Evolutionary conservation across 495 filamentous ascomycete species (phyloP).

Genomic region (Daldinia vernicosa): DNA sequence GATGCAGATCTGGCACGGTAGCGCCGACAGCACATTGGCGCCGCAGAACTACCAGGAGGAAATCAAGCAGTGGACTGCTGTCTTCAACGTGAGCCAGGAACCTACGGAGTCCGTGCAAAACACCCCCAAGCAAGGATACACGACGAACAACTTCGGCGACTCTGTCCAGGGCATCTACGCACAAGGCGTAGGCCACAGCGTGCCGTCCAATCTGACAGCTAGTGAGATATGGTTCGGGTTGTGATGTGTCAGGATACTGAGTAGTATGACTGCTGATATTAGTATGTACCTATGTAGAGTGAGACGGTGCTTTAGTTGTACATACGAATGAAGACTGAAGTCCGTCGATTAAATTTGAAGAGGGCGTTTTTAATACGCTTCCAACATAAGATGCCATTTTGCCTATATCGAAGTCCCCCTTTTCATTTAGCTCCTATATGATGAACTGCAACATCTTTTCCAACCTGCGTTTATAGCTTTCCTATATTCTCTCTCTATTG

Average conservation of each 20-base stretch:
- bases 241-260: conserved; percentile 14
- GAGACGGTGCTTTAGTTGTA: background rate
- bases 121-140: conserved; percentile 49
- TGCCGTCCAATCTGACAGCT: conserved; percentile 50
- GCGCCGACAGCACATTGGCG: conserved; percentile 54
- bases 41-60: conserved; percentile 59
- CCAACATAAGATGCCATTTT: background rate
- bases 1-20: conserved; percentile 67
- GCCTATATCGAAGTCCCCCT: background rate
- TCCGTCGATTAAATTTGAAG: background rate
- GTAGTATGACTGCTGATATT: background rate
- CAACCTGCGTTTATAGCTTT: background rate
- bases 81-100: conserved; percentile 52
- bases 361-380: background rate
- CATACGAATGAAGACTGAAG: conserved; percentile 12
- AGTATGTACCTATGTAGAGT: conserved; percentile 20
- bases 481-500: background rate
- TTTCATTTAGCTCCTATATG: background rate
- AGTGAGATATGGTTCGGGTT: conserved; percentile 52
- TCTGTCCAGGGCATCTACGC: conserved; percentile 53
- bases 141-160: conserved; percentile 51
- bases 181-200: conserved; percentile 51
- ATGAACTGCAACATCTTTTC: background rate
- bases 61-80: conserved; percentile 63
- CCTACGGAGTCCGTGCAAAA: conserved; percentile 47